A percentile compares a stretch with the other conserved stretches of the same genome.
Evolutionary conservation across 352 stramenopile species (phyloP).

Genomic region (Phytophthora niederhauseri): DNA sequence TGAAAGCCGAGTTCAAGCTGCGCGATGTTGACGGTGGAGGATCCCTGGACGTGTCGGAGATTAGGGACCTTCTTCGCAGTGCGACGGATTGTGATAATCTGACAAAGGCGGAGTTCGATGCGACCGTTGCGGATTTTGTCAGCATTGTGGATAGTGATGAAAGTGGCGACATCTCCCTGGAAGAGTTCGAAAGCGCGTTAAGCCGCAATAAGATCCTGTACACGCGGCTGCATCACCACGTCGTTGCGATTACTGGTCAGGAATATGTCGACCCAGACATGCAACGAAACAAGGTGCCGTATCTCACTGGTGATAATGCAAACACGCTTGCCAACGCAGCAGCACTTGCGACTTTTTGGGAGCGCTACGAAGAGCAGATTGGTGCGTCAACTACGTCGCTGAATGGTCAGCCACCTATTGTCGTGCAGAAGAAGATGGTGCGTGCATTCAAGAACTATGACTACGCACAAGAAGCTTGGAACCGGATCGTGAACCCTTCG

Average conservation of each 20-base stretch:
- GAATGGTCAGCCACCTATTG: conserved; percentile 52
- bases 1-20: conserved; percentile 77
- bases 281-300: conserved; percentile 72
- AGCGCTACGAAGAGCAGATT: conserved; percentile 73
- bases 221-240: conserved; percentile 57
- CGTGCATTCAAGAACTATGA: conserved; percentile 87
- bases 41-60: conserved; percentile 70
- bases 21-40: conserved; percentile 79
- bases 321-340: conserved; percentile 60
- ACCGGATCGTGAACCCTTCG: conserved; percentile 76
- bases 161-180: conserved; percentile 84
- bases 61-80: conserved; percentile 64
- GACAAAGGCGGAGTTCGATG: conserved; percentile 79
- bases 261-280: conserved; percentile 79
- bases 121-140: conserved; percentile 76
- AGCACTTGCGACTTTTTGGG: conserved; percentile 72
- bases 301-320: conserved; percentile 43
- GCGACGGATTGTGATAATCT: conserved; percentile 75
- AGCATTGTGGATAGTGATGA: conserved; percentile 79
- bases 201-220: conserved; percentile 78
- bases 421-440: conserved; percentile 90
- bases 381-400: conserved; percentile 61
- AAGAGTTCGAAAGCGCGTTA: conserved; percentile 82
- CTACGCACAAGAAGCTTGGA: conserved; percentile 89
- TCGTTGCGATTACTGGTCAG: conserved; percentile 72